Percentiles rank a stretch among this genome's conserved stretches.
Evolutionary conservation across 2,329 filamentous ascomycete species (phyloP).

Genomic region (Anisogramma anomala): DNA sequence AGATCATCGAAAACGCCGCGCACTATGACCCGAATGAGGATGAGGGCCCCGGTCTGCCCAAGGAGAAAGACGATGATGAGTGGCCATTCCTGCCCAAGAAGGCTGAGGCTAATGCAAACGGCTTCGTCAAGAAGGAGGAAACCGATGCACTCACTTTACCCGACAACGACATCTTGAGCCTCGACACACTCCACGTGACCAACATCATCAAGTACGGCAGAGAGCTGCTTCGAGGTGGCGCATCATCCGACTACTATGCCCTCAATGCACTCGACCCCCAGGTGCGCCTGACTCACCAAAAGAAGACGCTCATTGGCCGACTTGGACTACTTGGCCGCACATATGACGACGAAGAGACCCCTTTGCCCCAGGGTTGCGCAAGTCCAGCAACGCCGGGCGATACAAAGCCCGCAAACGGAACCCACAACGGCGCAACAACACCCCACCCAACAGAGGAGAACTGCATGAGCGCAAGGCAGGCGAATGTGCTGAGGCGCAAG

Average conservation of each 20-base stretch:
- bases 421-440: slow-evolving; percentile 25
- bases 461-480: slow-evolving; percentile 77
- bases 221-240: slow-evolving; percentile 71
- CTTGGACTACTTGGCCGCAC: slow-evolving; percentile 77
- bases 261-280: slow-evolving; percentile 72
- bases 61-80: not conserved
- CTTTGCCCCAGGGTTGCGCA: slow-evolving; percentile 48
- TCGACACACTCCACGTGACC: slow-evolving; percentile 65
- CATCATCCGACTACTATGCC: slow-evolving; percentile 60
- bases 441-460: slow-evolving; percentile 46
- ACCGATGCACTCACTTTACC: slow-evolving; percentile 24
- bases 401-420: slow-evolving; percentile 21
- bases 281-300: slow-evolving; percentile 72
- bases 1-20: slow-evolving; percentile 82
- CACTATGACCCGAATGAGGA: slow-evolving; percentile 78
- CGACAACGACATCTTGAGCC: slow-evolving; percentile 53
- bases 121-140: slow-evolving; percentile 35
- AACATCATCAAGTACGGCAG: slow-evolving; percentile 75
- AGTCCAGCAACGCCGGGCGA: slow-evolving; percentile 37
- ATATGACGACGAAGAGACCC: slow-evolving; percentile 71
- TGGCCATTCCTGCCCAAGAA: slow-evolving; percentile 26
- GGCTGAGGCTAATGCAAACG: slow-evolving; percentile 32
- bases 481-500: slow-evolving; percentile 91
- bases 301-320: slow-evolving; percentile 72
- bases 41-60: slow-evolving; percentile 36